Conservation (phyloP, 2,329 filamentous ascomycete species). For the Alternaria consortialis region DNA sequence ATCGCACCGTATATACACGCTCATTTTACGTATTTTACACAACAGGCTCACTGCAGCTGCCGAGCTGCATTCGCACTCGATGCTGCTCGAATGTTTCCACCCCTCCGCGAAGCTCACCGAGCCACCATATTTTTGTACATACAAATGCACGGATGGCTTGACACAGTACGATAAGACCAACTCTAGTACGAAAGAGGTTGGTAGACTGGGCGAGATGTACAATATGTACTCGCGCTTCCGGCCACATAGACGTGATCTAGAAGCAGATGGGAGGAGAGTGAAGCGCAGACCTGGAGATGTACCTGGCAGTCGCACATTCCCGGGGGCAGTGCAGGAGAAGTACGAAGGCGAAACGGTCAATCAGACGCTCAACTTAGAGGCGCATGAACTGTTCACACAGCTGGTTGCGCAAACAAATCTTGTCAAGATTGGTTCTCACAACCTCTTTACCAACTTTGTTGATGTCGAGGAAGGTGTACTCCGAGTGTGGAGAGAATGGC, state of each 20-base stretch:
- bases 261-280: constrained; percentile 47
- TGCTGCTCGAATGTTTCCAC: constrained; percentile 82
- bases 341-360: constrained; percentile 59
- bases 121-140: constrained; percentile 74
- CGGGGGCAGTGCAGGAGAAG: constrained; percentile 37
- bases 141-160: constrained; percentile 71
- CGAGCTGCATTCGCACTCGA: constrained; percentile 67
- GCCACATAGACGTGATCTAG: constrained; percentile 67
- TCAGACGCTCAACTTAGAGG: constrained; percentile 71
- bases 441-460: constrained; percentile 70
- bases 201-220: constrained; percentile 59
- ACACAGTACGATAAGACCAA: constrained; percentile 53
- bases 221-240: constrained; percentile 75
- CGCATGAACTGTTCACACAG: constrained; percentile 77
- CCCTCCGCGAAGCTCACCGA: constrained; percentile 74
- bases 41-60: constrained; percentile 69
- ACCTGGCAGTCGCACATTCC: constrained; percentile 55
- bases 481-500: constrained; percentile 77
- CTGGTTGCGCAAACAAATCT: constrained; percentile 74
- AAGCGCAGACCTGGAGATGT: constrained; percentile 57
- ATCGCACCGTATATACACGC: constrained; percentile 69
- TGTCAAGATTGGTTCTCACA: constrained; percentile 69
- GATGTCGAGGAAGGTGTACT: constrained; percentile 74
- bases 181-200: constrained; percentile 33
- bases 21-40: constrained; percentile 71